These are phyloP conservation scores for Orbilia ellipsospora DNA, from an alignment of 2,329 filamentous ascomycete genomes.

Conservation along the genomic window DNA sequence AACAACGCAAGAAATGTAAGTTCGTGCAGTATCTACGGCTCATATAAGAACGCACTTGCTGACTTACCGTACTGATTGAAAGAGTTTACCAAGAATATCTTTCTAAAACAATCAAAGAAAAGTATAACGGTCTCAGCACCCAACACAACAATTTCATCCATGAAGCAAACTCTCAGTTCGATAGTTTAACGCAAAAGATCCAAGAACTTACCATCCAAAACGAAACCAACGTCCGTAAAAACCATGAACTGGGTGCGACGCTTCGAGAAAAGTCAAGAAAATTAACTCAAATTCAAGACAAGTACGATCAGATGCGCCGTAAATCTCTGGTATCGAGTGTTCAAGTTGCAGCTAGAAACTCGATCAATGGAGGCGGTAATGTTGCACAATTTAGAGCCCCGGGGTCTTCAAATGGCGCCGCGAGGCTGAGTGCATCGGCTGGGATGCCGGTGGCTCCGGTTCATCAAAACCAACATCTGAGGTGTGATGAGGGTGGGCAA, in stretches of 20 bases:
- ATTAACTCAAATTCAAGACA: slow-evolving; percentile 74
- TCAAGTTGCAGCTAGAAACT: slow-evolving; percentile 68
- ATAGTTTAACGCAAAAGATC: slow-evolving; percentile 66
- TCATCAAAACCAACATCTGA: slow-evolving; percentile 5
- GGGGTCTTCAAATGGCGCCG: slow-evolving; percentile 15
- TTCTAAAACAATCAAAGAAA: slow-evolving; percentile 77
- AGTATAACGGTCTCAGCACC: slow-evolving; percentile 72
- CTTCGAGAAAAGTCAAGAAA: slow-evolving; percentile 78
- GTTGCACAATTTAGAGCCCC: slow-evolving; percentile 4
- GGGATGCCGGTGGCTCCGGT: background rate
- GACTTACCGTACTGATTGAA: background rate
- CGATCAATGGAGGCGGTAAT: slow-evolving; percentile 61
- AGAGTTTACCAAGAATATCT: slow-evolving; percentile 82
- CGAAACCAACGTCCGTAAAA: slow-evolving; percentile 74
- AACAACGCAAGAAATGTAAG: slow-evolving; percentile 81
- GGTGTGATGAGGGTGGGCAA: background rate
- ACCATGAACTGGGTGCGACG: slow-evolving; percentile 75
- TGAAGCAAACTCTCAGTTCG: slow-evolving; percentile 79
- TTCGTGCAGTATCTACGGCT: slow-evolving; percentile 19
- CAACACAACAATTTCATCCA: slow-evolving; percentile 78
- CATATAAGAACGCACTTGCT: background rate
- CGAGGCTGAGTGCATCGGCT: slow-evolving; percentile 4
- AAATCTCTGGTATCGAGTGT: slow-evolving; percentile 69
- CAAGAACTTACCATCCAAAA: slow-evolving; percentile 72
- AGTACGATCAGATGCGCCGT: slow-evolving; percentile 72